Conservation (phyloP, 768 basidiomycete genomes). For the Tricholoma bakamatsutake region DNA sequence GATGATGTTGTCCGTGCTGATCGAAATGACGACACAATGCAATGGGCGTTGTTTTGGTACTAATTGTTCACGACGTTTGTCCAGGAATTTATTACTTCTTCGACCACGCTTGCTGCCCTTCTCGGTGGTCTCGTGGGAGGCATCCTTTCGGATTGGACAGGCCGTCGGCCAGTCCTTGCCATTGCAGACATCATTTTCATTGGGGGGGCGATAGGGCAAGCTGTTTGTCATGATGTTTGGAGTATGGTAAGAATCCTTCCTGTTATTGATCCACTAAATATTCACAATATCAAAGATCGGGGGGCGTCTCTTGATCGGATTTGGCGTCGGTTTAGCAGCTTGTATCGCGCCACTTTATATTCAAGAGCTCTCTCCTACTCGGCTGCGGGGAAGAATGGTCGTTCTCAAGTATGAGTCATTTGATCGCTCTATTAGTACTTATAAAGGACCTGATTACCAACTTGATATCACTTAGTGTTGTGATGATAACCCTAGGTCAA, state of each 20-base stretch:
- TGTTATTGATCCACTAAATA: background rate
- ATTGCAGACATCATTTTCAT: constrained; percentile 72
- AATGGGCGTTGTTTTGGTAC: background rate
- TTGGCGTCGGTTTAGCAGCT: constrained; percentile 69
- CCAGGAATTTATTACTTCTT: constrained; percentile 76
- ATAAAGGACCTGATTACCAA: background rate
- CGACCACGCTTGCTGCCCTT: constrained; percentile 74
- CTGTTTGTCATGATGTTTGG: constrained; percentile 63
- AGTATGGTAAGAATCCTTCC: constrained; percentile 45
- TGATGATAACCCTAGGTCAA: constrained; percentile 77
- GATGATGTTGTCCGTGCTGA: too few species aligned
- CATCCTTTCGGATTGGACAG: constrained; percentile 63
- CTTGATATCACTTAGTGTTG: constrained; percentile 36
- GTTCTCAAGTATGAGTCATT: constrained; percentile 49
- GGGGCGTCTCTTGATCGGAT: constrained; percentile 68
- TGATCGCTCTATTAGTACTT: background rate
- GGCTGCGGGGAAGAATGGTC: constrained; percentile 70
- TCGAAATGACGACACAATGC: too few species aligned
- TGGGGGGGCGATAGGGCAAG: constrained; percentile 65
- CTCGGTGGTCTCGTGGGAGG: constrained; percentile 71
- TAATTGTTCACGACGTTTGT: background rate
- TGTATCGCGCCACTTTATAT: constrained; percentile 81
- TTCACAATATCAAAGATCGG: constrained; percentile 39
- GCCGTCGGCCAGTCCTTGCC: constrained; percentile 57
- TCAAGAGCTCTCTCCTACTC: constrained; percentile 75